These are phyloP conservation scores for Exophiala sideris DNA, from an alignment of 2,329 filamentous ascomycete genomes.

Conservation along the genomic window DNA sequence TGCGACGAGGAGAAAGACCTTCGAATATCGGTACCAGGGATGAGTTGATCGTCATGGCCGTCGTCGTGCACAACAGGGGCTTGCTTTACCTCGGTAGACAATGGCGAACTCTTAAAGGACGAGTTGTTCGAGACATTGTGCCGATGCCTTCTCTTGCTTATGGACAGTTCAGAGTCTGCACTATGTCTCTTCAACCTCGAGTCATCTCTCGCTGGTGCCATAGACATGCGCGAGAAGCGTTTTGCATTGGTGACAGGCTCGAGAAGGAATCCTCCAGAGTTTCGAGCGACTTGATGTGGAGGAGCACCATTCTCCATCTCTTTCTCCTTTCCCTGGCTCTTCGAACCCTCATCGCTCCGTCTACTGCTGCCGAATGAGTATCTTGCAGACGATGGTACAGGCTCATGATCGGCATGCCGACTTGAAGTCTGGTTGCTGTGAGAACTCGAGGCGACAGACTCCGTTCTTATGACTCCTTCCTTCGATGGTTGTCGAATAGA, in stretches of 20 bases:
- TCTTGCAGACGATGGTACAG: conserved; percentile 1
- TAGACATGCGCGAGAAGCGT: conserved; percentile 31
- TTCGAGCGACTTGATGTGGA: conserved; percentile 6
- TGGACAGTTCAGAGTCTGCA: conserved; percentile 34
- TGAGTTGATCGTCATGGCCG: conserved; percentile 3
- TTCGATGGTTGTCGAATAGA: conserved; percentile 16
- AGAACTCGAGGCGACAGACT: conserved; percentile 14
- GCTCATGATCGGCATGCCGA: conserved; percentile 5
- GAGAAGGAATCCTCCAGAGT: conserved; percentile 45
- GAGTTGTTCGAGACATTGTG: conserved; percentile 36
- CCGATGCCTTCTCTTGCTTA: conserved; percentile 37
- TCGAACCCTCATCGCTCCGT: conserved; percentile 8
- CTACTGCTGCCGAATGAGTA: conserved; percentile 8
- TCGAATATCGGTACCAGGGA: conserved; percentile 11
- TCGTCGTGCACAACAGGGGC: conserved; percentile 18
- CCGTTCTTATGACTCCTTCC: conserved; percentile 13
- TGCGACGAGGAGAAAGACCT: conserved; percentile 15
- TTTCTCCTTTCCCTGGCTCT: conserved; percentile 9
- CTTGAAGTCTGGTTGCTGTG: conserved; percentile 8
- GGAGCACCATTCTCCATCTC: conserved; percentile 9
- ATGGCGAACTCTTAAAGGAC: conserved; percentile 33
- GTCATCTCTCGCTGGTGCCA: conserved; percentile 31
- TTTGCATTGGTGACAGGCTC: conserved; percentile 38
- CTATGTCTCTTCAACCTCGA: conserved; percentile 41
- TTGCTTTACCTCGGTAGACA: conserved; percentile 29